These are phyloP conservation scores for Dryadomyces sulphureus DNA, from an alignment of 2,329 filamentous ascomycete genomes.

Conservation along the genomic window DNA sequence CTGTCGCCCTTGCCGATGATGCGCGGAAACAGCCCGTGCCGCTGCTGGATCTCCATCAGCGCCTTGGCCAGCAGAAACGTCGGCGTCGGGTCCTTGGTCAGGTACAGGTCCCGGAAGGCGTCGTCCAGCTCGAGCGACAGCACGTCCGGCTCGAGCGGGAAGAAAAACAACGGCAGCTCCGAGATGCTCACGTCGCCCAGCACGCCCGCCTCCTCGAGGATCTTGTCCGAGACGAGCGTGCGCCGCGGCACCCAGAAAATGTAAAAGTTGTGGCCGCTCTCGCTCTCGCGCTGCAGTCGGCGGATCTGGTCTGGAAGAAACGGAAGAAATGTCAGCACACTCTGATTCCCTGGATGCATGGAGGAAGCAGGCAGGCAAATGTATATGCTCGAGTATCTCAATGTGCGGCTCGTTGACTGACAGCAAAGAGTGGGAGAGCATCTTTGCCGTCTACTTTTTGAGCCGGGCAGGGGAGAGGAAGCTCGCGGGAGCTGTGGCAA, in stretches of 20 bases:
- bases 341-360: conserved; percentile 23
- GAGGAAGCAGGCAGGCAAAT: not conserved
- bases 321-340: conserved; percentile 36
- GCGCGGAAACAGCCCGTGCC: conserved; percentile 83
- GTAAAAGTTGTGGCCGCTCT: conserved; percentile 87
- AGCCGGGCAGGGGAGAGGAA: conserved; percentile 3
- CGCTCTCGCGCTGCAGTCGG: conserved; percentile 72
- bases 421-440: not conserved
- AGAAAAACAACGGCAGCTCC: conserved; percentile 78
- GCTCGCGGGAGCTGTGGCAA: too few relatives aligned
- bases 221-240: conserved; percentile 77
- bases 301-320: conserved; percentile 65
- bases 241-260: conserved; percentile 92
- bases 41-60: conserved; percentile 84
- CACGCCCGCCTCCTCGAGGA: conserved; percentile 85
- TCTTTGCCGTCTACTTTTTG: conserved; percentile 22
- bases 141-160: conserved; percentile 81
- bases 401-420: not conserved
- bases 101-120: conserved; percentile 73
- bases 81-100: conserved; percentile 83
- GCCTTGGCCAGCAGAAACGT: conserved; percentile 80
- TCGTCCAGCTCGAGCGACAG: conserved; percentile 82
- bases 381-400: not conserved
- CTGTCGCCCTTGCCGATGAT: conserved; percentile 95
- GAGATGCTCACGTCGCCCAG: conserved; percentile 81